Base-by-base conservation (phyloP, 2,329 filamentous ascomycete genomes). In the Onygena corvina region DNA sequence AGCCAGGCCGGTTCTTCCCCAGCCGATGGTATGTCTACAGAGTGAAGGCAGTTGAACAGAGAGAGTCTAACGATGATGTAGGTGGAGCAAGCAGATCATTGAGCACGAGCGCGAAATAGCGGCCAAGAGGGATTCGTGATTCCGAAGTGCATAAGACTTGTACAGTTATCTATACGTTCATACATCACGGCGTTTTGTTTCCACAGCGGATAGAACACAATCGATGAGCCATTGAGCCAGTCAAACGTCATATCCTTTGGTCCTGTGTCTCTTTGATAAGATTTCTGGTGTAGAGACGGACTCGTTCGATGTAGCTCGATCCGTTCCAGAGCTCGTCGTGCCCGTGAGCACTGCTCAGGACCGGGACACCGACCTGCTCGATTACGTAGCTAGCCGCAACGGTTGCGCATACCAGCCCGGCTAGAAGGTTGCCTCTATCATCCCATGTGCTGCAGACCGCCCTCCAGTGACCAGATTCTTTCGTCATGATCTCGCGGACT, bases 381-480 rank as follows among this genome's bases (percentile, higher is more conserved):
- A 98, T 94, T 12, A 86, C 86, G 65, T 94, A 92, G 60, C 88
- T 89, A 5, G 92, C 90, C 1, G 87, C 83, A 4, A 96, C 76
- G 40, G 79, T 83, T 3, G 82, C 92, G 79, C 83, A 90, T 0
- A 78, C 72, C 3, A 84, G 81, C 3, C 87, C 88, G 58, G 80
- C 52, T 81, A 78, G 34, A 85, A 71, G 48, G 54, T 61, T 46
- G 42, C 57, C 51, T 21, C 64, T 61, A 56, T 76, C 49, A 71
- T 1, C 77, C 80, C 47, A 83, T 23, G 54, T 65, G 58, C 36
- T 36, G 40, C 58, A 52, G 27, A 59, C 59, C 47, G 57, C 54
- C 69, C 27, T 73, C 80, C 56, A 83, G 66, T 0, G 73, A 69
- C 42, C 80, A 57, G n/a, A 76, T 75, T 18, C 76, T 75, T 20